Conservation (phyloP, 306 rosid genomes). For the Cicer pinnatifidum region DNA sequence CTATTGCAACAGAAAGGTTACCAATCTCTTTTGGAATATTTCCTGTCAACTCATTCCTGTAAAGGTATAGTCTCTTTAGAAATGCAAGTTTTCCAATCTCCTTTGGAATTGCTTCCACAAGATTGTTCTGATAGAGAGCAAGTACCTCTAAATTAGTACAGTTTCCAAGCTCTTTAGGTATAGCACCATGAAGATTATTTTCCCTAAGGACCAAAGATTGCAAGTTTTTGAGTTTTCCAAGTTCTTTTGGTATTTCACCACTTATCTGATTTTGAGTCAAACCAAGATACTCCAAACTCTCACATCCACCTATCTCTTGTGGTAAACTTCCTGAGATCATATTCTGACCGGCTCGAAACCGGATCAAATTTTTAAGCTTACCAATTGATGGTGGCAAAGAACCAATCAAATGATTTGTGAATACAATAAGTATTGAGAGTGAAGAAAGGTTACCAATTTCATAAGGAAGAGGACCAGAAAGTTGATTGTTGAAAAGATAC, state of each 20-base stretch:
- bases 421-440: conserved; percentile 52
- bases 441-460: conserved; percentile 69
- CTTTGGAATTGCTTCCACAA: conserved; percentile 64
- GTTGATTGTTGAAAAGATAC: conserved; percentile 59
- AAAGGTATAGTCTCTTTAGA: conserved; percentile 61
- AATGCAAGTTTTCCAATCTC: conserved; percentile 62
- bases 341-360: conserved; percentile 70
- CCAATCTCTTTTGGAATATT: conserved; percentile 79
- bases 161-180: conserved; percentile 74
- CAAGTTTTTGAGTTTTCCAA: conserved; percentile 61
- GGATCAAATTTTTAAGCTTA: conserved; percentile 55
- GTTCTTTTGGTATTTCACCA: conserved; percentile 70
- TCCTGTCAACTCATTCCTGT: conserved; percentile 71
- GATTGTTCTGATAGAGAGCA: conserved; percentile 68
- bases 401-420: conserved; percentile 66
- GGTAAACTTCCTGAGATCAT: conserved; percentile 73
- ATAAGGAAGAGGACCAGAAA: conserved; percentile 59
- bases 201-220: conserved; percentile 52
- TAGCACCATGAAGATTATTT: conserved; percentile 59
- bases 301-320: conserved; percentile 62
- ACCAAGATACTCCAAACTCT: conserved; percentile 67
- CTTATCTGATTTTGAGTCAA: conserved; percentile 61
- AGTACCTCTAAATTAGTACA: conserved; percentile 62
- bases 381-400: conserved; percentile 67
- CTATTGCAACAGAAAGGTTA: conserved; percentile 65